Evolutionary conservation across 306 rosid species (phyloP).

Genomic region (Prunus mongolica): DNA sequence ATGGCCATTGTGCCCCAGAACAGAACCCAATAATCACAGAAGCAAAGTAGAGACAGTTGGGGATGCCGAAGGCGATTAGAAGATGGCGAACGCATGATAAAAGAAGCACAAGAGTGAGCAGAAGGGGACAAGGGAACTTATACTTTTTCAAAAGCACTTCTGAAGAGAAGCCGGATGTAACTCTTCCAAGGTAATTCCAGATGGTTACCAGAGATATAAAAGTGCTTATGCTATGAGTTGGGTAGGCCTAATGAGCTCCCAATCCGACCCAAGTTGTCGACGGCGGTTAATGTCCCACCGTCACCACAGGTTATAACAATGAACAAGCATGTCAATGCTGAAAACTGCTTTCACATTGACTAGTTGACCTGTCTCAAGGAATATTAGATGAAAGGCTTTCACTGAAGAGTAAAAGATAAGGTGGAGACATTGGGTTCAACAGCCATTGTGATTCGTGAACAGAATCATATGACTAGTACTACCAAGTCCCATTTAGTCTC

Average conservation of each 20-base stretch:
- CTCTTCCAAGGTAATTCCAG: constrained; percentile 71
- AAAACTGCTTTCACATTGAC: constrained; percentile 42
- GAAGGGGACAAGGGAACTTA: constrained; percentile 56
- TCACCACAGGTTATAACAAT: constrained; percentile 34
- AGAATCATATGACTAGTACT: too few relatives aligned
- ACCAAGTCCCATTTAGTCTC: too few relatives aligned
- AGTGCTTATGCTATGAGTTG: constrained; percentile 40
- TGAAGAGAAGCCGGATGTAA: constrained; percentile 41
- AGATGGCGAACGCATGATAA: constrained; percentile 56
- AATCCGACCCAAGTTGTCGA: constrained; percentile 69
- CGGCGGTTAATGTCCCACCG: constrained; percentile 60
- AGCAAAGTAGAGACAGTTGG: constrained; percentile 50
- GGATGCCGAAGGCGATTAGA: constrained; percentile 50
- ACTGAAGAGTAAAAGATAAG: neutral
- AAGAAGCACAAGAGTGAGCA: constrained; percentile 46
- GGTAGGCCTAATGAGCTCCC: constrained; percentile 52
- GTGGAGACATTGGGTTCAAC: neutral
- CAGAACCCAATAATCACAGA: constrained; percentile 59
- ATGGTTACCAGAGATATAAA: constrained; percentile 68
- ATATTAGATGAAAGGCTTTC: neutral
- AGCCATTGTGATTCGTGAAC: too few relatives aligned
- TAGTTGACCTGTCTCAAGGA: neutral
- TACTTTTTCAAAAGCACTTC: constrained; percentile 49
- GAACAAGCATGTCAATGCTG: constrained; percentile 67
- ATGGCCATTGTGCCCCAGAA: constrained; percentile 65